Conservation (phyloP, 2,329 filamentous ascomycete genomes). For the Lecanicillium sp. region DNA sequence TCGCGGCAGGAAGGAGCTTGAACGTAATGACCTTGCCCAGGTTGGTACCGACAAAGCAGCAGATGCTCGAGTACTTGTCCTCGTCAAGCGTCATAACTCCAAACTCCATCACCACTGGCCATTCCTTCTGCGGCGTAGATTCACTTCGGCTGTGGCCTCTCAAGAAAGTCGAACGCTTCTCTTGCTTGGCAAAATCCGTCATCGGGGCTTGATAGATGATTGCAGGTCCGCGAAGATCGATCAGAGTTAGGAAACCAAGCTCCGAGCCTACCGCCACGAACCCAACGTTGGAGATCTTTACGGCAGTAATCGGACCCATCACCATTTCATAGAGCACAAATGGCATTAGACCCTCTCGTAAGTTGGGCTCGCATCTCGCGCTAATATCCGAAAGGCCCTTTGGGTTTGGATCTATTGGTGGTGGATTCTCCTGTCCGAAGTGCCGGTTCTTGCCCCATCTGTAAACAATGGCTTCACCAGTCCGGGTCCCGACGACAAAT, state of each 20-base stretch:
- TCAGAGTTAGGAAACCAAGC: slow-evolving; percentile 68
- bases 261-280: slow-evolving; percentile 87
- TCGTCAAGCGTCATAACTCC: slow-evolving; percentile 87
- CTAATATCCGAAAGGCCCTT: slow-evolving; percentile 70
- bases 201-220: slow-evolving; percentile 72
- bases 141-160: slow-evolving; percentile 17
- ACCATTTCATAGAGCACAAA: slow-evolving; percentile 75
- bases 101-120: slow-evolving; percentile 78
- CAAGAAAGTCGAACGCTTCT: slow-evolving; percentile 69
- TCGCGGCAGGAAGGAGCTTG: slow-evolving; percentile 73
- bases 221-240: slow-evolving; percentile 81
- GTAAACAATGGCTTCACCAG: slow-evolving; percentile 82
- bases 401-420: slow-evolving; percentile 48
- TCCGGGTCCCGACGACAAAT: slow-evolving; percentile 70
- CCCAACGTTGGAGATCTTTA: slow-evolving; percentile 85
- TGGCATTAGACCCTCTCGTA: slow-evolving; percentile 78
- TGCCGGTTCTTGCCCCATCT: slow-evolving; percentile 78
- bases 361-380: slow-evolving; percentile 58
- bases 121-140: slow-evolving; percentile 51
- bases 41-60: slow-evolving; percentile 85
- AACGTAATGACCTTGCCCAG: slow-evolving; percentile 79
- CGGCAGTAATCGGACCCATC: slow-evolving; percentile 69
- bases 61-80: slow-evolving; percentile 93
- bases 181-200: slow-evolving; percentile 65
- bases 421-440: slow-evolving; percentile 52